Evolutionary conservation across 148 eudicot genomes (phyloP), one percentile per base, ranked within the genome.

Genomic region (Persicaria tinctoria): DNA sequence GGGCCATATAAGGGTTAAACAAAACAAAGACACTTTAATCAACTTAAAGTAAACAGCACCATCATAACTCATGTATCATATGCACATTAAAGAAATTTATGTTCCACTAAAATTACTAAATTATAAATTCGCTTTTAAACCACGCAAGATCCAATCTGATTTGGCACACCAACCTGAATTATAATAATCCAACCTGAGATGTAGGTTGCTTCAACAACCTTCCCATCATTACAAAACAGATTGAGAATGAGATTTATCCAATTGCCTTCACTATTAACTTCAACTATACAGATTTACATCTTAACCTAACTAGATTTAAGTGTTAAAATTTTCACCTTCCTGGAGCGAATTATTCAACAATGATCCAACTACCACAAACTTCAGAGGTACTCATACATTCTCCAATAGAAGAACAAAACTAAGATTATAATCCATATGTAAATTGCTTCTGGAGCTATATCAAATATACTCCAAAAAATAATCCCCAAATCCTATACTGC

Each of bases 151-250:
- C 6, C 12, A 2, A 11, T 9, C 17, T 56, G 17, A 20, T 27
- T 45, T 5, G 32, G 27, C 46, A 3, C 20, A 18, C 38, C 64
- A 59, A 59, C 64, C 64, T 18, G 38, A 20, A 23, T 59, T 59
- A 6, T 10, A 59, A 59, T 59, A 59, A n/a, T 9, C 9, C 12
- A 5, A 10, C 3, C n/a, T 55, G 17, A 18, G 59, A 1, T 18
- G 20, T 20, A 6, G 38, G 20, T 59, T 17, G 45, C 5, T 12
- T 62, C 46, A 62, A 44, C 46, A 27, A 63, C 68, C 32, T 63
- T 63, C 68, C 10, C 68, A 63, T 63, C 68, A 60, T 60, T 60
- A 23, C 41, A 32, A 32, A 60, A 16, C 59, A n/a, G 23, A 59
- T 20, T 7, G 41, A 59, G 27, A 59, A 59, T 18, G 66, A 20